Evolutionary conservation across 1,139 yeast genomes (phyloP), one percentile per base, ranked within the genome.

Genomic region (Suzukiozyma palmioleophila): DNA sequence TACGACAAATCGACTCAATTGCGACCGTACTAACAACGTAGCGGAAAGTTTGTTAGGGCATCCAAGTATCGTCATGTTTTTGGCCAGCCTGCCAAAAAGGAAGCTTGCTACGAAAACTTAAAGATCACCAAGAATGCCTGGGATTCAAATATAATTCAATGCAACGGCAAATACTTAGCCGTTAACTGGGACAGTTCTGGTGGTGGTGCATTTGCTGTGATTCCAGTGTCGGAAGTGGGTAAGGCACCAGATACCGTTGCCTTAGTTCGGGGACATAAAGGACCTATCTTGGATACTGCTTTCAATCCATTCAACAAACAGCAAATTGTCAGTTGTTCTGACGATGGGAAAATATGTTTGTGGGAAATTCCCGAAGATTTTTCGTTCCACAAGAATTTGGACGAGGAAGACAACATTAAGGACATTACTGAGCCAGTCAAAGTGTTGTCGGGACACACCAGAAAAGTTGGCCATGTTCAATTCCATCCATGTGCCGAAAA

Each of bases 141-240:
- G 88, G 98, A 92, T 60, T 87, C 96, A 37, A 90, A 90, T 59
- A 73, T 92, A 49, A 76, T 90, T 50, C 81, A 86, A 38, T 45
- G 62, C 47, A 92, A 92, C 59, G 94, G 96, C 26, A 83, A 84
- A 60, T 92, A 79, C 56, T 65, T 92, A 31, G 75, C 96, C 0
- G 85, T 88, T 45, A 89, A 88, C 60, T 89, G 96, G 96, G 89
- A 87, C 45, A 75, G 97, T 15, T 84, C 95, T 7, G 97, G 97
- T 33, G 97, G 97, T 46, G 98, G 98, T 39, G 94, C 97, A 0
- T 90, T 92, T 69, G 96, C 96, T 1, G 84, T 92, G 12, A 81
- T 92, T 41, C 98, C 98, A 2, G 68, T 87, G 25, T 57, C 61
- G 8, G 97, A 90, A 60, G 83, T 79, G 14, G 97, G 97, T n/a